Base-by-base conservation (phyloP, 148 eudicot genomes). In the Fagopyrum tataricum region DNA sequence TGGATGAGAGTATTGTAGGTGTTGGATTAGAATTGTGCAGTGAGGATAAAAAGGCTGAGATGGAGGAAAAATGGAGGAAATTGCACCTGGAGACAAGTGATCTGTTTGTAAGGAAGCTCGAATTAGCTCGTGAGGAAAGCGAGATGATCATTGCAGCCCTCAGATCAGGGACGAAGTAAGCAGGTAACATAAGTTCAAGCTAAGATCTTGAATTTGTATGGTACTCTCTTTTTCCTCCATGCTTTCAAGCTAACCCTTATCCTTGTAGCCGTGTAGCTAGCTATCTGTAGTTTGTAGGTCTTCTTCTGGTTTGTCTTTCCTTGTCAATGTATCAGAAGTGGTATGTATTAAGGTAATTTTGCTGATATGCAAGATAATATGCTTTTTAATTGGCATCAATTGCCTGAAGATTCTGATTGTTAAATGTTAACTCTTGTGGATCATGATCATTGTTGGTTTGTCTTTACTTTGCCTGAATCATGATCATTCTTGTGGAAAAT, bases 11-110 rank as follows among this genome's bases (percentile, higher is more conserved):
- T 55, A n/a, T 74, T 17, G 15, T 79, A 71, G 51, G 56, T 13
- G 81, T 73, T 74, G 82, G 79, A 20, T 17, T 84, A 58, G 52
- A 15, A 47, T 26, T 46, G 76, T 59, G 81, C 21, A 72, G 67
- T 6, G 68, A 44, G 2, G 68, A 43, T 55, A 62, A 79, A 42
- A 77, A 72, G 70, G 77, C 18, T 0, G 82, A 74, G 48, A 23
- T 84, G 39, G 74, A 52, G 21, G 78, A 74, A 58, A 76, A 76
- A 48, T 84, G 80, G 86, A 64, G 66, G 41, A 71, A 55, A 39
- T 73, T 74, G 7, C 55, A 58, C 20, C 24, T 79, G 56, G 69
- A 55, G 26, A 76, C 77, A 52, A 20, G 14, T 39, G 72, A 77
- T 71, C 20, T 75, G 20, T 75, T 40, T 24, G 15, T 67, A 51